Conservation (phyloP, 148 eudicot species). For the Spergularia marina region DNA sequence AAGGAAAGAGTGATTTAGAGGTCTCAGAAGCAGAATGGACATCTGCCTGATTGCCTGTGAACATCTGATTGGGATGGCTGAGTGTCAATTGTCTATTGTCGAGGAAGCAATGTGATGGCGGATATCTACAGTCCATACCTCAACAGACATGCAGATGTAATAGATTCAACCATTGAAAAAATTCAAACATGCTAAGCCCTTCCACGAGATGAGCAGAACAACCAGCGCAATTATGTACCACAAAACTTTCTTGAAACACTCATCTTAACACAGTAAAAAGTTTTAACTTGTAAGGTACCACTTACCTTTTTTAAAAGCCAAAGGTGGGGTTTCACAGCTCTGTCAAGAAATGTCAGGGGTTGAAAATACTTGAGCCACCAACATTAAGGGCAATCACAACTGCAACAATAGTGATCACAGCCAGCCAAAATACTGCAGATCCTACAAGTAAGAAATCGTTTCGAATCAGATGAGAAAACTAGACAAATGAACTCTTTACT, state of each 20-base stretch:
- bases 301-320: conserved; percentile 20
- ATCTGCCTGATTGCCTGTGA: too few relatives aligned
- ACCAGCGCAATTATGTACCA: background rate
- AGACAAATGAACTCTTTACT: background rate
- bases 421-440: conserved; percentile 72
- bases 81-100: background rate
- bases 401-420: conserved; percentile 56
- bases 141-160: background rate
- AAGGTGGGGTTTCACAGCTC: background rate
- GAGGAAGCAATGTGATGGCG: background rate
- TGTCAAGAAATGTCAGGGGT: conserved; percentile 48
- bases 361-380: conserved; percentile 69
- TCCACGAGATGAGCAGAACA: background rate
- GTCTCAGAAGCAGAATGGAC: too few relatives aligned
- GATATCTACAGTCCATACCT: background rate
- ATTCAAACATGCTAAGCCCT: background rate
- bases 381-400: conserved; percentile 67
- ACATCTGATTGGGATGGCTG: too few relatives aligned
- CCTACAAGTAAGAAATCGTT: conserved; percentile 42
- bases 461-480: conserved; percentile 16
- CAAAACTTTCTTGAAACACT: background rate
- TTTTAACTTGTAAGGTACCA: background rate
- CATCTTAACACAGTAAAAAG: background rate
- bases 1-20: too few relatives aligned
- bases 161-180: too few relatives aligned